Evolutionary conservation across 805 yeast species (phyloP).

Genomic region (Candida ascalaphidarum): DNA sequence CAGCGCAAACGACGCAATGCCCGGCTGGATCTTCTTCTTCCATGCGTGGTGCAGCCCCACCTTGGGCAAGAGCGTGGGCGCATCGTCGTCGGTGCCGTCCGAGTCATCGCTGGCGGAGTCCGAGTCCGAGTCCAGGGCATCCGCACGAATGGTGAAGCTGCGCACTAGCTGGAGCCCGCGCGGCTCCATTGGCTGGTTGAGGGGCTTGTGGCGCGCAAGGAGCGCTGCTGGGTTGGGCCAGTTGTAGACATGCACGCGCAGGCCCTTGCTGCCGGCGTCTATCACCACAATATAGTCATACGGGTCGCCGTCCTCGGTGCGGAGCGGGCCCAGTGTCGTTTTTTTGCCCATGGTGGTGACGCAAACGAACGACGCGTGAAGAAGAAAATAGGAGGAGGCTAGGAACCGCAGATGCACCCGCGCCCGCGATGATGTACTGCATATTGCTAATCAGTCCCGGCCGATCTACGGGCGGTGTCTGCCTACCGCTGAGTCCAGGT

Average conservation of each 20-base stretch:
- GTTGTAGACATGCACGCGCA: constrained; percentile 51
- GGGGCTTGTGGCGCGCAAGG: constrained; percentile 11
- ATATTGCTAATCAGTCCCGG: too few species aligned
- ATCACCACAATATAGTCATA: constrained; percentile 53
- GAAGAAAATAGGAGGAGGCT: too few species aligned
- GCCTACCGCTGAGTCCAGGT: too few species aligned
- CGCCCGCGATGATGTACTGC: not conserved
- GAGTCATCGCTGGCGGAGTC: too few species aligned
- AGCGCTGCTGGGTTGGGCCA: constrained; percentile 38
- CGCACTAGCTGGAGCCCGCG: not conserved
- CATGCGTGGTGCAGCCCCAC: constrained; percentile 31
- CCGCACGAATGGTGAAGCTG: too few species aligned
- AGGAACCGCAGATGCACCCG: not conserved
- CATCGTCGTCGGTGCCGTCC: not conserved
- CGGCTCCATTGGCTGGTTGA: too few species aligned
- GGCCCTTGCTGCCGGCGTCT: constrained; percentile 62
- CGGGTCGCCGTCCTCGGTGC: constrained; percentile 36
- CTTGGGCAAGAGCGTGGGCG: constrained; percentile 12
- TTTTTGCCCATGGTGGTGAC: constrained; percentile 1
- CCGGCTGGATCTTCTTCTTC: constrained; percentile 48
- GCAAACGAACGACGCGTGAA: too few species aligned
- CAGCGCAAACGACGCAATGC: constrained; percentile 42
- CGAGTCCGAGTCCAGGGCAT: not conserved
- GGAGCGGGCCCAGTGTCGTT: constrained; percentile 22
- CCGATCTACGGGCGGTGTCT: too few species aligned